Base-by-base conservation (phyloP, 2,329 filamentous ascomycete species). In the Arthrinium phaeospermum region DNA sequence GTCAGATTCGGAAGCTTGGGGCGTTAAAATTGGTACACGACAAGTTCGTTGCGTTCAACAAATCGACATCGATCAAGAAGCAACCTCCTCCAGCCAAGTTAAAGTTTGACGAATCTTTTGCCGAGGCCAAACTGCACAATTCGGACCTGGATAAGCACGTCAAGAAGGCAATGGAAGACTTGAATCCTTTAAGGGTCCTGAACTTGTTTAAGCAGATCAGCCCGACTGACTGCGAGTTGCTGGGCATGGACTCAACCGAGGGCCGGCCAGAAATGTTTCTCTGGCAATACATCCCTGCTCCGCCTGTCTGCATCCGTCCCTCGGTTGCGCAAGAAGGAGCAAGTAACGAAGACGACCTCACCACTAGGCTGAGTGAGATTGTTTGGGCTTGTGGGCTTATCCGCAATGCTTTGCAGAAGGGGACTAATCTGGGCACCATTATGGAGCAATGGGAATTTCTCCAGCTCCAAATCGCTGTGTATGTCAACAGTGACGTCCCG, bases 361-460 rank as follows among this genome's bases (percentile, higher is more conserved):
- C 96, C 0, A 95, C 96, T 70, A 98, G 98, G 81, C 89, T 99
- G n/a, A 93, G 95, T 44, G 96, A 99, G 80, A 98, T 99, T 75
- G 92, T 98, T 13, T 94, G 97, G 78, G 94, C 97, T 75, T 98
- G 95, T 79, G 93, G 93, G 71, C 90, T 97, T 77, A 94, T 99
- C 74, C 91, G 93, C 69, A 93, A 94, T 30, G 94, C 94, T 0
- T 83, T 98, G 22, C 88, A 92, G 73, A 95, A 94, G 76, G 96
- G 96, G 13, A 93, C 95, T 19, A 91, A 94, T 0, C 89, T 99
- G 2, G 90, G 93, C 75, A 97, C 94, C 0, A 93, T 98, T 72
- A 97, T 98, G 91, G 96, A 99, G 81, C 95, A 98, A 78, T 99
- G 96, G 96, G 96, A 99, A 80, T 98, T 96, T 78, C 86, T 99